Evolutionary conservation across 768 basidiomycete species (phyloP), one percentile per base, ranked within the genome.

Genomic region (Tulasnella calospora): DNA sequence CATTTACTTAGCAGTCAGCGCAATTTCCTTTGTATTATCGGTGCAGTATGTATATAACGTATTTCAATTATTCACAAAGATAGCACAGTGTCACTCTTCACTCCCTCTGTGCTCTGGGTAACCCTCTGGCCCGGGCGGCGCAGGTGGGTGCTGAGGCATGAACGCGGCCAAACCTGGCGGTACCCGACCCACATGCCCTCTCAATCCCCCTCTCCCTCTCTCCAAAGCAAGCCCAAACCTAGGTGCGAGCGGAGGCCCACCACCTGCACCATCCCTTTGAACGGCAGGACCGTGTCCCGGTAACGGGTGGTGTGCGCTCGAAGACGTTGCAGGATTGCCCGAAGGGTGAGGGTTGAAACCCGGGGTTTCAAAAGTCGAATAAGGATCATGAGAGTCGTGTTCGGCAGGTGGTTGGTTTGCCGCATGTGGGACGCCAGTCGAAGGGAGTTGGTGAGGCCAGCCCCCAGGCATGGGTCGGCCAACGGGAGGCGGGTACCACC

Each of bases 351-450:
- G 73, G 27, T 74, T 74, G 73, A 74, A 74, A 23, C 36, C 36
- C 1, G 73, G 73, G 10, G 73, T n/a, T 47, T 74, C 73, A 27
- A 21, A 74, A 33, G 73, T 47, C 73, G 73, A 74, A 17, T 67
- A 67, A 15, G 61, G n/a, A 13, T 47, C 44, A n/a, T 21, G 30
- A 23, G 44, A 7, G 27, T 27, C 71, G 71, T n/a, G 40, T 47
- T 35, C 44, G 19, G 30, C 17, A 13, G 44, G 27, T 21, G 46
- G 71, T 17, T 41, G 38, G 38, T 41, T 47, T 41, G 33, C 23
- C 40, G 44, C 19, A n/a, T 23, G 73, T 15, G 73, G 47, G 30
- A 35, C 30, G 44, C 40, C 72, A 5, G 40, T 44, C 44, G 44
- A 47, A 36, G 44, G 27, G 15, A 41, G 38, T n/a, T 13, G 38